A percentile compares a stretch with the other conserved stretches of the same genome.
Evolutionary conservation across 805 yeast genomes (phyloP).

Genomic region (Cyberlindnera petersonii): DNA sequence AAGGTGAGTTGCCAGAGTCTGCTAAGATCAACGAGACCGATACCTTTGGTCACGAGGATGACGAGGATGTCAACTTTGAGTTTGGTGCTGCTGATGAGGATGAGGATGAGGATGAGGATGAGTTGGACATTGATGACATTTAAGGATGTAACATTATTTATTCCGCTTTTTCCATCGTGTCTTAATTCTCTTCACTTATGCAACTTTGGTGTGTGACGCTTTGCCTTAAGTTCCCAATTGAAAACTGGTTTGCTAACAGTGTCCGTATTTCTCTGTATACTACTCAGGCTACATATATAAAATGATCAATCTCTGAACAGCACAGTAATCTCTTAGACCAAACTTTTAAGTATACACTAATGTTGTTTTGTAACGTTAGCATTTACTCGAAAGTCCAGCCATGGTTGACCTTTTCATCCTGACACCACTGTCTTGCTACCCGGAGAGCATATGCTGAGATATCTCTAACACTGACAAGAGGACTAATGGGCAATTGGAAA

Average conservation of each 20-base stretch:
- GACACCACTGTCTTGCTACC: conserved; percentile 16
- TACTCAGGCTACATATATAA: no score
- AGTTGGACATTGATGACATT: conserved; percentile 93
- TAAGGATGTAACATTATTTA: conserved; percentile 32
- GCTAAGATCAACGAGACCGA: conserved; percentile 98
- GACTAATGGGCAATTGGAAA: conserved; percentile 3
- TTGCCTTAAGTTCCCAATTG: no score
- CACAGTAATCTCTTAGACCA: no score
- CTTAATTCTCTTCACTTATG: neutral
- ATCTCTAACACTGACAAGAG: conserved; percentile 1
- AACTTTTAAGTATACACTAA: no score
- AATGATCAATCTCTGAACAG: no score
- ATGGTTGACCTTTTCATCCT: conserved; percentile 5
- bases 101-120: conserved; percentile 63
- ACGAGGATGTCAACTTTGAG: conserved; percentile 96
- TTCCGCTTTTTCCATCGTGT: neutral
- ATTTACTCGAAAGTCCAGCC: conserved; percentile 8
- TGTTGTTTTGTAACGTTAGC: no score
- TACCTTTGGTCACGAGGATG: conserved; percentile 93
- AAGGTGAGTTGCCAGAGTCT: conserved; percentile 95
- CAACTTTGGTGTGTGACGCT: no score
- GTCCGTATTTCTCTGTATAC: no score
- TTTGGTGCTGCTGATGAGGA: conserved; percentile 90
- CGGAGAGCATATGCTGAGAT: conserved; percentile 7
- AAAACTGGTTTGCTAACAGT: no score